Percentiles rank a stretch among this genome's conserved stretches.
Conservation (phyloP, 805 yeast genomes). For the Candida manassasensis region DNA sequence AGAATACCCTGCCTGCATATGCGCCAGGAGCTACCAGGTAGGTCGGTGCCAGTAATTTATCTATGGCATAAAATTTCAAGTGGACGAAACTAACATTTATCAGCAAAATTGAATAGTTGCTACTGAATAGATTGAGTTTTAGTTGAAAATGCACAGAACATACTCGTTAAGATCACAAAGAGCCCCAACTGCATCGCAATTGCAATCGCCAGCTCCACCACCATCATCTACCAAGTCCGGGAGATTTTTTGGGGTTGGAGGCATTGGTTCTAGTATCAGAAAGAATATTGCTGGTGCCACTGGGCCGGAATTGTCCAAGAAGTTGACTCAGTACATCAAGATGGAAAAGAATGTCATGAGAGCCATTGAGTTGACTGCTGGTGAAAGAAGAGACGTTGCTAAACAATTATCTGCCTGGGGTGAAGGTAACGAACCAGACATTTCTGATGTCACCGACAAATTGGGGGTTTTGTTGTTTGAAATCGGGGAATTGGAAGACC, state of each 20-base stretch:
- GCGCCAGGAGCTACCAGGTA: no score
- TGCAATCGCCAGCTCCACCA: constrained; percentile 94
- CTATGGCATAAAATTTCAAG: not conserved
- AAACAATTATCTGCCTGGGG: constrained; percentile 84
- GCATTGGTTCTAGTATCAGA: constrained; percentile 56
- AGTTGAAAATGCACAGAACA: constrained; percentile 90
- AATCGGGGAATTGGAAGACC: constrained; percentile 82
- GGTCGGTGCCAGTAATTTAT: no score
- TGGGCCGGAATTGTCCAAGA: constrained; percentile 77
- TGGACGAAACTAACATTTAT: constrained; percentile 1
- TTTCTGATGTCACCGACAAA: constrained; percentile 81
- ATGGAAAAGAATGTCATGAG: constrained; percentile 80
- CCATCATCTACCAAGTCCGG: constrained; percentile 77
- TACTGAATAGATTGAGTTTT: no score
- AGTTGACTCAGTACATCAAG: constrained; percentile 68
- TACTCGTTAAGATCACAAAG: constrained; percentile 91
- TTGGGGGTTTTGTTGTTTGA: constrained; percentile 79
- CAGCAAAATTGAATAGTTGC: no score
- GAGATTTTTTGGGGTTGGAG: constrained; percentile 85
- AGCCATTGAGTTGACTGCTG: constrained; percentile 70
- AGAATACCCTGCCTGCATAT: no score
- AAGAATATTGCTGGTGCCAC: constrained; percentile 71
- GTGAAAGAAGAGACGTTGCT: constrained; percentile 78
- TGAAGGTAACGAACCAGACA: constrained; percentile 80
- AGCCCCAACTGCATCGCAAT: constrained; percentile 96